Conservation (phyloP, 768 basidiomycete genomes). For the Lactarius evosmus region DNA sequence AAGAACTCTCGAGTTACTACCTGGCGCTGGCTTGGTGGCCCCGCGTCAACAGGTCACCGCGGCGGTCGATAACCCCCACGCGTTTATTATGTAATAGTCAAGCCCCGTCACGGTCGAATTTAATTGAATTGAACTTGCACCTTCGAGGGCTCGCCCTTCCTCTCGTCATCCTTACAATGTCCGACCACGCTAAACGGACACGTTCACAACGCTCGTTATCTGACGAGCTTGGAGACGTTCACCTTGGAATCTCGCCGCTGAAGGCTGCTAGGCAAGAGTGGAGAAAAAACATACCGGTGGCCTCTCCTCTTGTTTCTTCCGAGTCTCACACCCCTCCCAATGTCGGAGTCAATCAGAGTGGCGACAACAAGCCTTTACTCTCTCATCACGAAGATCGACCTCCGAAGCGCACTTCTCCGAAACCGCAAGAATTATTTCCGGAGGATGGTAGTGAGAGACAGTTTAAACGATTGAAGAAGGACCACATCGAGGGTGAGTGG, state of each 20-base stretch:
- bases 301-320: background rate
- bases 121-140: background rate
- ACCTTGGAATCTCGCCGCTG: conserved; percentile 21
- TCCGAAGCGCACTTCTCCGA: conserved; percentile 16
- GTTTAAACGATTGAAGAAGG: conserved; percentile 16
- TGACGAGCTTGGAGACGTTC: conserved; percentile 17
- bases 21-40: background rate
- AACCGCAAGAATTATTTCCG: background rate
- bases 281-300: conserved; percentile 7
- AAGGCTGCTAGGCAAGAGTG: conserved; percentile 23
- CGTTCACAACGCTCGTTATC: conserved; percentile 24
- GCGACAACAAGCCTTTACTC: conserved; percentile 10
- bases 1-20: too few relatives aligned
- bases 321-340: background rate
- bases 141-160: background rate
- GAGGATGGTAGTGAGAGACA: conserved; percentile 3
- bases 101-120: conserved; percentile 10
- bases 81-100: conserved; percentile 9
- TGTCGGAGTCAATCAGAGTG: conserved; percentile 5
- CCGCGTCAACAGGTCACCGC: too few relatives aligned
- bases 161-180: conserved; percentile 1
- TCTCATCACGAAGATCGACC: conserved; percentile 15
- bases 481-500: conserved; percentile 8
- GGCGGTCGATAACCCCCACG: background rate
- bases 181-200: conserved; percentile 26